These are phyloP conservation scores for Fraxinus anomala DNA, from an alignment of 257 asterid genomes.

Conservation along the genomic window DNA sequence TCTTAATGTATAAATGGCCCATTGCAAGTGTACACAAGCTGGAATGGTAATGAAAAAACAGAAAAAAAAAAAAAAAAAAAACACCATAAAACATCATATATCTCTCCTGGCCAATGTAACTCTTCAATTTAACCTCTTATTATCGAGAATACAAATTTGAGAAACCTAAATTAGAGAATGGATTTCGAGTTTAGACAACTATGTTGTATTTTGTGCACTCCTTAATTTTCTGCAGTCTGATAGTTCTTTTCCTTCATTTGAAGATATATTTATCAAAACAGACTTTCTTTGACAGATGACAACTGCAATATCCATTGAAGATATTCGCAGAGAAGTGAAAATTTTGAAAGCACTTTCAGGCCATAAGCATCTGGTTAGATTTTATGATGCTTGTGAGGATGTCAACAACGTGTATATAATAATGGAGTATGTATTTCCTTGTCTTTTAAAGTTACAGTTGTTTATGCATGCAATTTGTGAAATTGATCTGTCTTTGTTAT, in stretches of 20 bases:
- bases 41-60: background rate
- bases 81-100: background rate
- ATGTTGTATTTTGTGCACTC: background rate
- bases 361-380: slow-evolving; percentile 83
- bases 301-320: slow-evolving; percentile 91
- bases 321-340: slow-evolving; percentile 94
- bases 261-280: slow-evolving; percentile 27
- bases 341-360: slow-evolving; percentile 92
- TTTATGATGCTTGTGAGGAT: slow-evolving; percentile 94
- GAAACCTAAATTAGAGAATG: background rate
- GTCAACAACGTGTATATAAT: slow-evolving; percentile 83
- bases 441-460: slow-evolving; percentile 27
- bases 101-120: background rate
- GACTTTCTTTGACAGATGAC: slow-evolving; percentile 72
- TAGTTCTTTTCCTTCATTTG: slow-evolving; percentile 16
- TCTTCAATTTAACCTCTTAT: background rate
- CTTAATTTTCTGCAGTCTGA: background rate
- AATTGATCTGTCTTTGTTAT: background rate
- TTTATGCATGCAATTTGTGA: background rate
- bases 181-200: background rate
- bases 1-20: background rate
- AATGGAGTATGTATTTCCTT: slow-evolving; percentile 80
- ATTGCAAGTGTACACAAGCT: slow-evolving; percentile 14
- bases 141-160: background rate
- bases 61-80: background rate